Evolutionary conservation across 345 rosid genomes (phyloP), one percentile per base, ranked within the genome.

Genomic region (Heritiera littoralis): DNA sequence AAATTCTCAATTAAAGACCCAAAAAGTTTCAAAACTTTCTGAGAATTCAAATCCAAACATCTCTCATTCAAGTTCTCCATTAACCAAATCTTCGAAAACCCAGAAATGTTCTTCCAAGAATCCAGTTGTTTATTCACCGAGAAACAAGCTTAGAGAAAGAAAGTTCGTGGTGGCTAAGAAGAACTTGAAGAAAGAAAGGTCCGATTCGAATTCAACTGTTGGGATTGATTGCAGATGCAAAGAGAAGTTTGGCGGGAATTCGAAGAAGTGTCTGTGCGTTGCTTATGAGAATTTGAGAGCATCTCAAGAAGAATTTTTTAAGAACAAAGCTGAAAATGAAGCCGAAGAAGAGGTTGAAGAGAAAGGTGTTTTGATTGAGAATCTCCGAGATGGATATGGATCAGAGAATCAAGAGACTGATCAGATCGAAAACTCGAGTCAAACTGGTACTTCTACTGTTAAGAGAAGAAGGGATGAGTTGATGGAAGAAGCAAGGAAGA

Each of bases 101-200:
- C 85, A 82, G 82, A 88, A 90, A 75, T 69, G 86, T 51, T 75
- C 80, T 8, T 49, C 78, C 43, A 86, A 66, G 86, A 89, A 17
- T 46, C 81, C 72, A 17, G 82, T 74, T 7, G 86, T 80, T 79
- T 86, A 77, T 82, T 88, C 92, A 28, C 91, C 95, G 2, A 38
- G 94, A 61, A 88, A 92, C 79, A 93, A 91, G 84, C 86, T 92
- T 52, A 86, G 87, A 79, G 95, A 88, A 77, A 86, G 98, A 82
- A 96, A 83, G 85, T 93, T 96, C 69, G 93, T 96, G 72, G 89
- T 90, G 79, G 92, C 92, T 38, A 95, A 89, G 89, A 93, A 91
- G 91, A 89, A 85, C 8, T 60, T 84, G 20, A 89, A 41, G 89
- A 91, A 90, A 60, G 91, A 78, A 79, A 87, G 85, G 56, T 20